Evolutionary conservation across 192 early-diverging fungal species (phyloP).

Genomic region (Paraglomus occultum): DNA sequence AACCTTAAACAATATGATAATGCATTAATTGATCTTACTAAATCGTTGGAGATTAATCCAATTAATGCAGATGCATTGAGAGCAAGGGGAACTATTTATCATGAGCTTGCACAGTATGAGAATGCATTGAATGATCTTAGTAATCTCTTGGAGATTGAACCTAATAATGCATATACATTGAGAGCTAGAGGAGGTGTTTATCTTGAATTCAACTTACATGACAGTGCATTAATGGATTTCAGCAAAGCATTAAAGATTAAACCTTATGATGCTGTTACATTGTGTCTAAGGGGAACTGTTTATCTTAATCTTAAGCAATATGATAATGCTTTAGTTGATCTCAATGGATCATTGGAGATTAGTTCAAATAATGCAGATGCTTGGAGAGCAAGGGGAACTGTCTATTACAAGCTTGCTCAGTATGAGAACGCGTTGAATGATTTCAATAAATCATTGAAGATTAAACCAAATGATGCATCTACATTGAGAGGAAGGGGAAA

Average conservation of each 20-base stretch:
- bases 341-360: constrained; percentile 20
- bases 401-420: not conserved
- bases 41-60: not conserved
- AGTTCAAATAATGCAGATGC: not conserved
- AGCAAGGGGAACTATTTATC: constrained; percentile 10
- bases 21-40: not conserved
- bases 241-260: constrained; percentile 11
- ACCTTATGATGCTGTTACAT: constrained; percentile 7
- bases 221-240: not conserved
- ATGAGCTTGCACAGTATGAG: not conserved
- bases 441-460: constrained; percentile 12
- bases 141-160: not conserved
- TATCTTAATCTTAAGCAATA: not conserved
- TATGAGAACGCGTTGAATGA: not conserved
- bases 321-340: constrained; percentile 7
- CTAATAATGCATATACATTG: constrained; percentile 4
- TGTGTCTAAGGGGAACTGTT: not conserved
- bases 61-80: not conserved
- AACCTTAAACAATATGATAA: not conserved
- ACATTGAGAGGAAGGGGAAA: not conserved
- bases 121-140: constrained; percentile 6
- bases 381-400: not conserved
- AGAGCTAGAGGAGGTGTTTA: constrained; percentile 5
- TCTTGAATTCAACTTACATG: not conserved
- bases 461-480: not conserved